phyloP scores from a whole-genome alignment of 176 grass and related monocot genomes.

The Paspalum notatum region DNA sequence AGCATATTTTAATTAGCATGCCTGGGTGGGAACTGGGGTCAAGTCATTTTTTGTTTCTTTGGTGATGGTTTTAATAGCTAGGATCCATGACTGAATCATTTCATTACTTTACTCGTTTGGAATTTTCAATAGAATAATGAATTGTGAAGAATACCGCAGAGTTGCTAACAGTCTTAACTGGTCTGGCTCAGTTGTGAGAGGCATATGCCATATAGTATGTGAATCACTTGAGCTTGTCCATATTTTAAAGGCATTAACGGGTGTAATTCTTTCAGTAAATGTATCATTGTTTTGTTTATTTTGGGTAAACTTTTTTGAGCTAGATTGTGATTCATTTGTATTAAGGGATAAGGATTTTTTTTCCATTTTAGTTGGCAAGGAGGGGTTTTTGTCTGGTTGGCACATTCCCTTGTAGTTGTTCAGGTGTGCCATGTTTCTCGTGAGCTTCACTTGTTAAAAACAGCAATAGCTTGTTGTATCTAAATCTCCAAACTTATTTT shows the following conservation, averaged over 20 bases:
- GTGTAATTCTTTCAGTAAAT: neutral
- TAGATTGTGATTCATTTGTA: neutral
- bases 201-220: neutral
- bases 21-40: constrained; percentile 15
- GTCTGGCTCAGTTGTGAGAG: neutral
- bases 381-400: neutral
- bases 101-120: neutral
- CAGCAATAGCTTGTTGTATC: neutral
- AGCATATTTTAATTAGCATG: constrained; percentile 9
- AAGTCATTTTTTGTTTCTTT: constrained; percentile 31
- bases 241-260: neutral
- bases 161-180: neutral
- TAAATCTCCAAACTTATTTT: neutral
- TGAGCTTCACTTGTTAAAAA: neutral
- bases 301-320: neutral
- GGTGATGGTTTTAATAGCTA: constrained; percentile 2
- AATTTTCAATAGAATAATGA: neutral
- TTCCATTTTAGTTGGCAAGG: neutral
- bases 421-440: too few relatives aligned
- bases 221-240: neutral
- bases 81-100: neutral
- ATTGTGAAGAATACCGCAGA: neutral
- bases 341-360: neutral
- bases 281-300: neutral
- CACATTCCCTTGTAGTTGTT: neutral